Base-by-base conservation (phyloP, 768 basidiomycete genomes). In the Nidularia pulvinata region DNA sequence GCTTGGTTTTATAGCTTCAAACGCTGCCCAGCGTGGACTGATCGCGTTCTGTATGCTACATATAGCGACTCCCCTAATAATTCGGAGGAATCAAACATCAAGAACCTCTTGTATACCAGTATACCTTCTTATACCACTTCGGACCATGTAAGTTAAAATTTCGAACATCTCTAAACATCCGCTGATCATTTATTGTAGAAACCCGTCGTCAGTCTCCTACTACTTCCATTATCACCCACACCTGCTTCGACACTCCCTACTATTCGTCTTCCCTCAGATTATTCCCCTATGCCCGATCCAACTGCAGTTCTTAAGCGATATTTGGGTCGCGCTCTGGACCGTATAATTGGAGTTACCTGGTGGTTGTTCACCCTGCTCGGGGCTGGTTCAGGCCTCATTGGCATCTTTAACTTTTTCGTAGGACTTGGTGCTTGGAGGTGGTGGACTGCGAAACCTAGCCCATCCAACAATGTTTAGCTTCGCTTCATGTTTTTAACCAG, bases 1-100 rank as follows among this genome's bases (percentile, higher is more conserved):
- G 53, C 36, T 43, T 30, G 25, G 25, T 2, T 4, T 48, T 16
- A 58, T 22, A 91, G 90, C 63, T 65, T 69, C 9, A 88, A 83
- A 62, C 86, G 96, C 7, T 79, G 76, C 1, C 95, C 96, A 0
- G 85, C 94, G 19, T 98, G 93, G 91, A 97, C 95, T 32, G 96
- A 98, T 69, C 81, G 96, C 46, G 82, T 98, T 44, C 74, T 98
- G 63, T 97, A 93, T 63, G 79, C 91, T 10, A 91, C 91, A 5
- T 75, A 85, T 63, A 79, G 79, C 19, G 91, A 92, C 65, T 80
- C 79, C 2, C 81, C 82, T 1, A 74, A 79, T 53, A 67, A 67
- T 6, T 75, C 76, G 6, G 73, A 80, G 7, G 61, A 72, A 36
- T 84, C 88, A 1, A 63, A 77, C 53, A 83, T 90, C 56, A 77